Conservation (phyloP, 2,329 filamentous ascomycete genomes). For the Talaromyces islandicus region DNA sequence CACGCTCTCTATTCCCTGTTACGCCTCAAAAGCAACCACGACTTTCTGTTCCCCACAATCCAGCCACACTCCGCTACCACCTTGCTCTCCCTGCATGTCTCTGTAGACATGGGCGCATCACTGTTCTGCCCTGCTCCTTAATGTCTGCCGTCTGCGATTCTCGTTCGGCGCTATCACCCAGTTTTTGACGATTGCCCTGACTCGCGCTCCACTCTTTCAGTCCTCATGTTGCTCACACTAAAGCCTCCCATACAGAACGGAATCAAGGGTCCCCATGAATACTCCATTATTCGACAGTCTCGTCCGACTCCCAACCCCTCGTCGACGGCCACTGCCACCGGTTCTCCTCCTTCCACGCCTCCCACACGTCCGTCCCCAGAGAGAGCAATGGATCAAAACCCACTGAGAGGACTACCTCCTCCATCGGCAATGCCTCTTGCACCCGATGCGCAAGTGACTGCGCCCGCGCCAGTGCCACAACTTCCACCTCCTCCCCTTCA, state of each 20-base stretch:
- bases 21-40: neutral
- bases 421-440: conserved; percentile 61
- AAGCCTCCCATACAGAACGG: conserved; percentile 44
- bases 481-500: conserved; percentile 60
- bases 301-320: conserved; percentile 34
- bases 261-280: conserved; percentile 45
- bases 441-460: conserved; percentile 26
- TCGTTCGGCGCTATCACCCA: neutral
- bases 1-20: neutral
- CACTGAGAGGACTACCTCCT: conserved; percentile 64
- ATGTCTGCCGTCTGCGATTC: neutral
- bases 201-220: conserved; percentile 10
- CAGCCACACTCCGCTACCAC: neutral
- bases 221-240: conserved; percentile 47
- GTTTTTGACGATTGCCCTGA: conserved; percentile 4
- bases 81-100: neutral
- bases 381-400: conserved; percentile 57
- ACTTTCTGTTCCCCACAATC: neutral
- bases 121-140: neutral
- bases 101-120: neutral
- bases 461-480: conserved; percentile 42
- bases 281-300: conserved; percentile 37
- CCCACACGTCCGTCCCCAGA: conserved; percentile 36
- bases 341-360: conserved; percentile 23
- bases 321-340: conserved; percentile 29